Evolutionary conservation across 164 flowering plant genomes (phyloP).

Genomic region (Tinospora cordifolia): DNA sequence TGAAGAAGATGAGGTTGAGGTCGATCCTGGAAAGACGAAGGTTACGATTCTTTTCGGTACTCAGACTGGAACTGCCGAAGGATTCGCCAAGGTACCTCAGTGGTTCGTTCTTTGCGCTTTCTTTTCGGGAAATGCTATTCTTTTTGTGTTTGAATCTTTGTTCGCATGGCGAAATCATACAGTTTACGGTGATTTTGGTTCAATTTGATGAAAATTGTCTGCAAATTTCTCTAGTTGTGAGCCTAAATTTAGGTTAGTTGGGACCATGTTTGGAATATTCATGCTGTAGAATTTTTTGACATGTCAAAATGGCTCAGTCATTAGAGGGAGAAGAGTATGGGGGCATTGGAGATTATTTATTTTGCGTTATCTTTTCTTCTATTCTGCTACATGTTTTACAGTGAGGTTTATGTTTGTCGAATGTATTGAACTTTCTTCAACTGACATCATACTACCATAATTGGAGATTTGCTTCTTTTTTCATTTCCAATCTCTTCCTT

Average conservation of each 20-base stretch:
- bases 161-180: background rate
- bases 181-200: background rate
- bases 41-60: slow-evolving; percentile 68
- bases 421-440: background rate
- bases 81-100: slow-evolving; percentile 72
- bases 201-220: background rate
- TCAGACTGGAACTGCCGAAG: slow-evolving; percentile 91
- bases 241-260: background rate
- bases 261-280: no score
- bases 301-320: background rate
- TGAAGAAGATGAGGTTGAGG: slow-evolving; percentile 30
- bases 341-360: background rate
- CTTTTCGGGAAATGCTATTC: background rate
- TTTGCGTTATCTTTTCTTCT: background rate
- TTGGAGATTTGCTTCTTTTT: background rate
- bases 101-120: background rate
- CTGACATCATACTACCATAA: background rate
- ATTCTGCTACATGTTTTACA: background rate
- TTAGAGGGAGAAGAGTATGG: background rate
- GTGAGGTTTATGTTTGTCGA: background rate
- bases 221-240: background rate
- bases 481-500: no score
- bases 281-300: background rate
- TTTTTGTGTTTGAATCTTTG: background rate
- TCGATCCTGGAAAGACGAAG: slow-evolving; percentile 39